Conservation (phyloP, 208 protist species). For the Trypanosoma avium region DNA sequence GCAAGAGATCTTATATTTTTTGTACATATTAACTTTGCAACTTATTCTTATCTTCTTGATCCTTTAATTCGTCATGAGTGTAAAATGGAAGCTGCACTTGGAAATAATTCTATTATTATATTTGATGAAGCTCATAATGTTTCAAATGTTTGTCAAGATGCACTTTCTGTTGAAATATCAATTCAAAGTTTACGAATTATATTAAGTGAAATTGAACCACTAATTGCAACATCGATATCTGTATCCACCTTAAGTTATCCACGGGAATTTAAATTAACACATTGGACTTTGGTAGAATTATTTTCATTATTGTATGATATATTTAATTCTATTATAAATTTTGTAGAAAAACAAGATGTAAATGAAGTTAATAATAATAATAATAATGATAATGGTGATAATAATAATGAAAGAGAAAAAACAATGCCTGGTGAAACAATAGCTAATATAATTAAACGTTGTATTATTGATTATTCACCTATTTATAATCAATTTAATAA, state of each 20-base stretch:
- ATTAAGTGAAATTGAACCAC: slow-evolving; percentile 47
- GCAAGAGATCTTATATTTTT: slow-evolving; percentile 75
- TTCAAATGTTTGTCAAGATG: slow-evolving; percentile 65
- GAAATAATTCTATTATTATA: slow-evolving; percentile 88
- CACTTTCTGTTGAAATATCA: slow-evolving; percentile 51
- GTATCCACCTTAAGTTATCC: slow-evolving; percentile 39
- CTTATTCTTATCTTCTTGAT: slow-evolving; percentile 98
- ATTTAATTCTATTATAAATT: slow-evolving; percentile 32
- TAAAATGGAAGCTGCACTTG: slow-evolving; percentile 70
- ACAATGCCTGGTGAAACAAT: slow-evolving; percentile 18
- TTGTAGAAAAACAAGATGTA: slow-evolving; percentile 13
- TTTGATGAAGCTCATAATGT: slow-evolving; percentile 98
- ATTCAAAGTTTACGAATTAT: slow-evolving; percentile 37
- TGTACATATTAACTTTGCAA: slow-evolving; percentile 94
- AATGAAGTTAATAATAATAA: background rate
- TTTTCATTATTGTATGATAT: slow-evolving; percentile 52
- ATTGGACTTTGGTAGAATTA: slow-evolving; percentile 54
- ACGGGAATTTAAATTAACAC: slow-evolving; percentile 59
- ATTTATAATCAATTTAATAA: background rate
- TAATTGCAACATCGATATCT: slow-evolving; percentile 15
- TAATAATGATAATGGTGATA: background rate
- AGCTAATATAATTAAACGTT: slow-evolving; percentile 4
- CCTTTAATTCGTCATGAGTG: slow-evolving; percentile 85
- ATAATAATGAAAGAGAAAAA: background rate
- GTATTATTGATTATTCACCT: slow-evolving; percentile 18